Percentiles rank a stretch among this genome's conserved stretches.
These are phyloP conservation scores for Aspergillus sclerotialis DNA, from an alignment of 2,329 filamentous ascomycete species.

Conservation along the genomic window DNA sequence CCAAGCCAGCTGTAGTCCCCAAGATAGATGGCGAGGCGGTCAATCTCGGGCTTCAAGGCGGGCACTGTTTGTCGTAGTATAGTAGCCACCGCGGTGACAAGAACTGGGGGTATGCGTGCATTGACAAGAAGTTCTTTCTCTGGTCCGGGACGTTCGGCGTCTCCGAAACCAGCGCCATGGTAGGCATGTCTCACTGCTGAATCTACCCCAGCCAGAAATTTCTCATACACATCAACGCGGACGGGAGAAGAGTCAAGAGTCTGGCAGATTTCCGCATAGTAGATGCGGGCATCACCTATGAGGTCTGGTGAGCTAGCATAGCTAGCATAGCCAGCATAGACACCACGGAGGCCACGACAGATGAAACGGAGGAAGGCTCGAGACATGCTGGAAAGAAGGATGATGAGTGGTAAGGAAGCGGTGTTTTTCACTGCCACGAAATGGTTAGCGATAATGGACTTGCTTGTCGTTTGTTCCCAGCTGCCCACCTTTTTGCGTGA, in stretches of 20 bases:
- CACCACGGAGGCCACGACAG: slow-evolving; percentile 56
- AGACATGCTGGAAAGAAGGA: slow-evolving; percentile 68
- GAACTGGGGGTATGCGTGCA: slow-evolving; percentile 44
- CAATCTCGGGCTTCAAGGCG: slow-evolving; percentile 52
- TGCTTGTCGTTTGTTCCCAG: neutral
- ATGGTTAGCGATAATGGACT: slow-evolving; percentile 3
- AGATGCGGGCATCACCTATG: slow-evolving; percentile 30
- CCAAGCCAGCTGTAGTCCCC: slow-evolving; percentile 65
- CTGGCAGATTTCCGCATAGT: slow-evolving; percentile 50
- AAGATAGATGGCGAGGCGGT: slow-evolving; percentile 65
- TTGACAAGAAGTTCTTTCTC: slow-evolving; percentile 50
- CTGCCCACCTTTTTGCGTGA: slow-evolving; percentile 29
- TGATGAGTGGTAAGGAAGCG: slow-evolving; percentile 36
- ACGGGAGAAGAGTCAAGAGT: slow-evolving; percentile 48
- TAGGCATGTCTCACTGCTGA: slow-evolving; percentile 57
- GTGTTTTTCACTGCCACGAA: slow-evolving; percentile 28
- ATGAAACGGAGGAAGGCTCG: slow-evolving; percentile 65
- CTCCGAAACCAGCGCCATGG: slow-evolving; percentile 37
- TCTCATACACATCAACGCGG: slow-evolving; percentile 56
- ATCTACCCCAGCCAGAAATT: slow-evolving; percentile 58
- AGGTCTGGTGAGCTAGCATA: slow-evolving; percentile 34
- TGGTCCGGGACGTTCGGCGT: slow-evolving; percentile 39
- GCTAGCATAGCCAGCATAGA: slow-evolving; percentile 40
- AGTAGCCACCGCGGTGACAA: slow-evolving; percentile 42
- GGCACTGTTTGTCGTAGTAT: slow-evolving; percentile 47